Evolutionary conservation across 768 basidiomycete genomes (phyloP), one percentile per base, ranked within the genome.

Genomic region (Lactifluus subvellereus): DNA sequence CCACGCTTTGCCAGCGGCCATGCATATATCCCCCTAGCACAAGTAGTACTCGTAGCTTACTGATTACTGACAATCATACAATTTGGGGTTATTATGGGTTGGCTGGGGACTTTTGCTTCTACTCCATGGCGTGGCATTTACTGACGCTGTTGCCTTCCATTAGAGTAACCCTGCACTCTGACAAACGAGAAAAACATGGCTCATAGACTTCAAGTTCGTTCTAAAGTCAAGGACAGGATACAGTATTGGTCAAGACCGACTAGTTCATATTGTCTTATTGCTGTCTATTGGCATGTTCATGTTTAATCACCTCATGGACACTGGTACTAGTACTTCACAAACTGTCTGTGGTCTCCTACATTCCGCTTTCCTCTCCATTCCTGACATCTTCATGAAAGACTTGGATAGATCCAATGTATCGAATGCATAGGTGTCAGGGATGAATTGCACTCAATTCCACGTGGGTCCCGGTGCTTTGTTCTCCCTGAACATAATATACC

Each of bases 371-470:
- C 8, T 43, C 14, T 49, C 10, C 50, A 42, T 53, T 52, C 62
- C 33, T 54, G 56, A 66, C 47, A 49, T 55, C 59, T 67, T 33
- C 49, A 49, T 35, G 32, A 43, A 66, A 87, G 85, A 87, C 72
- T 76, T 88, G 22, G 86, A 87, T 71, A 75, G 86, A 60, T 84
- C 85, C 37, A 87, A 87, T 72, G 76, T 89, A 33, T 77, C 78
- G 66, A 89, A 89, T 72, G 88, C 88, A 11, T 89, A 87, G 72
- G 85, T 88, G n/a, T 87, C 85, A 5, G 88, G 88, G 6, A 88
- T 91, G 87, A 84, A 80, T 48, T 86, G 85, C 43, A 84, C 79
- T 45, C 77, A 89, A 52, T 82, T 83, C 69, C 87, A 89, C 68
- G 80, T 82, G 22, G 47, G 43, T 16, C 2, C 11, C 11, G 14